These are phyloP conservation scores for Auriscalpium microsporum DNA, from an alignment of 768 basidiomycete species.

Conservation along the genomic window DNA sequence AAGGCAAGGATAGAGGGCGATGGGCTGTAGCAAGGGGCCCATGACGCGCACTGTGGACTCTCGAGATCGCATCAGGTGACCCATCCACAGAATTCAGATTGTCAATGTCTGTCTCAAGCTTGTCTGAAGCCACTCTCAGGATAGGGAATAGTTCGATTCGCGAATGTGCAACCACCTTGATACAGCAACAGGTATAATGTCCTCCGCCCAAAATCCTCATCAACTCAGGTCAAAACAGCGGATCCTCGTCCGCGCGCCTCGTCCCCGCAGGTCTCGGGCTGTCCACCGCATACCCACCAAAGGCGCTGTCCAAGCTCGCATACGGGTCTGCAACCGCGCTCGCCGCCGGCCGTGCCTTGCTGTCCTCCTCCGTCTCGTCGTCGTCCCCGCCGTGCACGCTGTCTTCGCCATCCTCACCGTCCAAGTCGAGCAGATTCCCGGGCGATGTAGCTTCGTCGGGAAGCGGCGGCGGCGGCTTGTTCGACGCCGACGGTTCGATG, in stretches of 20 bases:
- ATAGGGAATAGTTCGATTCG: no score
- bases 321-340: constrained; percentile 55
- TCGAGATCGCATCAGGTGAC: no score
- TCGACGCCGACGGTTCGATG: constrained; percentile 33
- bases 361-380: constrained; percentile 33
- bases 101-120: no score
- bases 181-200: no score
- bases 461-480: constrained; percentile 19
- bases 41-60: no score
- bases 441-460: constrained; percentile 19
- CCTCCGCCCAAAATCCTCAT: no score
- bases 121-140: no score
- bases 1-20: no score
- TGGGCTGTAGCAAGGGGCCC: no score
- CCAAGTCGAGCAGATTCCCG: constrained; percentile 14
- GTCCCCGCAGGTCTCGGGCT: constrained; percentile 55
- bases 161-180: no score
- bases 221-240: constrained; percentile 42
- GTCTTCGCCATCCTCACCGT: constrained; percentile 14
- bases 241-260: constrained; percentile 46
- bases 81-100: no score
- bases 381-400: constrained; percentile 22
- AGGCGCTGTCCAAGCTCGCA: constrained; percentile 70
- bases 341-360: constrained; percentile 7
- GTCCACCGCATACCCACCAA: constrained; percentile 66